Conservation (phyloP, 805 yeast genomes). For the Wickerhamomyces bisporus region DNA sequence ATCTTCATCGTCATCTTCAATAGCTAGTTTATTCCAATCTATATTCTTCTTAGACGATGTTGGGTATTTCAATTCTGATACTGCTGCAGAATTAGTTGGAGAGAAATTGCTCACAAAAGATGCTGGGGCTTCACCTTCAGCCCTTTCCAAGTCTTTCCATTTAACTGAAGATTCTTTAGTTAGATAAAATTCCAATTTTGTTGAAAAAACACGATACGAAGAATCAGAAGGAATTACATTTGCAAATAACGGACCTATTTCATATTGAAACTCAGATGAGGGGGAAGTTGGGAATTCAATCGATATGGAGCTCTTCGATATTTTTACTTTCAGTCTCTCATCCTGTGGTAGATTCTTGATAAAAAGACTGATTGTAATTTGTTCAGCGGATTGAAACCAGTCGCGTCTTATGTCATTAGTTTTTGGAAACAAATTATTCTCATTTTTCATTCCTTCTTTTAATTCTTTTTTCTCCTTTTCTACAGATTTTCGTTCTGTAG, state of each 20-base stretch:
- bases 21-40: conserved; percentile 64
- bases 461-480: conserved; percentile 17
- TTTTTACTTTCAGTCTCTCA: conserved; percentile 35
- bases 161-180: conserved; percentile 38
- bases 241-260: conserved; percentile 47
- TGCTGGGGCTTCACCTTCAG: conserved; percentile 8
- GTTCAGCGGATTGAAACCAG: conserved; percentile 63
- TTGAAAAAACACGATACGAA: conserved; percentile 48
- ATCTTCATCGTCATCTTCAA: conserved; percentile 39
- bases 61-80: conserved; percentile 39
- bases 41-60: conserved; percentile 54
- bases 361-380: conserved; percentile 64
- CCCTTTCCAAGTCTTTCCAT: conserved; percentile 48
- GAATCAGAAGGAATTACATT: conserved; percentile 44
- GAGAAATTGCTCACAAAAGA: conserved; percentile 1
- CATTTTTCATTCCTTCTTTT: conserved; percentile 19
- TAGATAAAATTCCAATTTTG: conserved; percentile 71
- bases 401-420: conserved; percentile 43
- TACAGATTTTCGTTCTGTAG: background rate
- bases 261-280: conserved; percentile 53
- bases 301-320: conserved; percentile 30
- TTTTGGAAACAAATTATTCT: conserved; percentile 18
- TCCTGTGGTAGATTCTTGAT: conserved; percentile 59
- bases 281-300: conserved; percentile 44
- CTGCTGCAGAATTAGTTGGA: background rate